Evolutionary conservation across 352 stramenopile genomes (phyloP).

Genomic region (Globisporangium alternatum): DNA sequence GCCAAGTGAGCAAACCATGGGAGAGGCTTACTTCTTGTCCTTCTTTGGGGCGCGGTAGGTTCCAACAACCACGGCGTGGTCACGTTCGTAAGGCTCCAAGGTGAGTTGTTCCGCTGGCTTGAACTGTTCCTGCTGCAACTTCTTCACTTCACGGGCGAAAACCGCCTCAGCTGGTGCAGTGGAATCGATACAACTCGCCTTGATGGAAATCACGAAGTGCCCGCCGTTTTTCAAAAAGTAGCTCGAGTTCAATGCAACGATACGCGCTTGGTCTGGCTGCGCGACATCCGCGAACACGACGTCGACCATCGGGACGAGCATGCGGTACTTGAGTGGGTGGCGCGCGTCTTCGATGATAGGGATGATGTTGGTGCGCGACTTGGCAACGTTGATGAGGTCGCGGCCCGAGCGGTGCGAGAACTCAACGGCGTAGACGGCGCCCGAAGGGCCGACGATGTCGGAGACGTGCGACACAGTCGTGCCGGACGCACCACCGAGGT

Average conservation of each 20-base stretch:
- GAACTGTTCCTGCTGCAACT: conserved; percentile 98
- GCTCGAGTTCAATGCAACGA: conserved; percentile 98
- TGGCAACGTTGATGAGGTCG: conserved; percentile 99
- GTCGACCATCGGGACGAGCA: conserved; percentile 99
- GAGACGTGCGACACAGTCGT: conserved; percentile 99
- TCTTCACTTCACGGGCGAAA: conserved; percentile 96
- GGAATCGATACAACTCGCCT: conserved; percentile 99
- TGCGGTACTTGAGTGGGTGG: conserved; percentile 98
- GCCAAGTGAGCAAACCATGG: conserved; percentile 13
- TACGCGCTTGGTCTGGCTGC: conserved; percentile 99
- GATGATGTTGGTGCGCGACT: conserved; percentile 99
- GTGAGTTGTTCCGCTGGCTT: conserved; percentile 99
- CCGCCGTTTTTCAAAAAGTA: conserved; percentile 99
- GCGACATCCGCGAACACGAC: conserved; percentile 99
- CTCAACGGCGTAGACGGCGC: conserved; percentile 99
- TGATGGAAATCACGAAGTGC: conserved; percentile 99
- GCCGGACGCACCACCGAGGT: conserved; percentile 97
- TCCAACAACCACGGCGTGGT: conserved; percentile 98
- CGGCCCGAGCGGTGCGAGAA: conserved; percentile 98
- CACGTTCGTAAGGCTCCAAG: conserved; percentile 99
- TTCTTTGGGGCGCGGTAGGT: conserved; percentile 95
- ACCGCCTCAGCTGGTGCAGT: conserved; percentile 97
- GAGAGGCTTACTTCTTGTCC: conserved; percentile 78
- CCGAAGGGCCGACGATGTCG: conserved; percentile 97
- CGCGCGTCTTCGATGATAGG: conserved; percentile 99